Conservation (phyloP, 805 yeast genomes). For the Lachancea lanzarotensis region DNA sequence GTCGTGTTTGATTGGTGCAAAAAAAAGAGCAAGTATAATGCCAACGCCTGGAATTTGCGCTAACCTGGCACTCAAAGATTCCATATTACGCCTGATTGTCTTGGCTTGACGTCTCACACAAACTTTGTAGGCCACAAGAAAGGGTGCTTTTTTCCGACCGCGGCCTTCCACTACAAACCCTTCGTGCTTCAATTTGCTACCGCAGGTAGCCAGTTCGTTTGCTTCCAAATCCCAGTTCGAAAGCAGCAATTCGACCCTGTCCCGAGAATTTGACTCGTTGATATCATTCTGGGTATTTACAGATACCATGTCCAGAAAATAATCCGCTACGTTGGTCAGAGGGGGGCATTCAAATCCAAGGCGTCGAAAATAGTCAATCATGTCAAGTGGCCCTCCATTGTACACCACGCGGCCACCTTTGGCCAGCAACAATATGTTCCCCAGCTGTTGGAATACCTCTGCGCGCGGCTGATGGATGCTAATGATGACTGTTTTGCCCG, state of each 20-base stretch:
- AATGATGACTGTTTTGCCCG: conserved; percentile 59
- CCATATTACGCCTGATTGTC: conserved; percentile 44
- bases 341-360: conserved; percentile 54
- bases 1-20: conserved; percentile 48
- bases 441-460: conserved; percentile 58
- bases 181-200: conserved; percentile 13
- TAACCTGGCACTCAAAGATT: conserved; percentile 56
- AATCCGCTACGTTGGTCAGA: conserved; percentile 67
- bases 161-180: conserved; percentile 10
- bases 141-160: conserved; percentile 18
- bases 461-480: conserved; percentile 84
- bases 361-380: conserved; percentile 42
- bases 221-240: conserved; percentile 32
- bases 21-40: conserved; percentile 59
- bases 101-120: conserved; percentile 34
- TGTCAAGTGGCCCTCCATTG: conserved; percentile 46
- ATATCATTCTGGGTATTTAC: conserved; percentile 41
- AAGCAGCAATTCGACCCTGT: conserved; percentile 37
- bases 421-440: conserved; percentile 63
- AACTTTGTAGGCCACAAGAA: conserved; percentile 31
- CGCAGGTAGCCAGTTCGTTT: conserved; percentile 2
- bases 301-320: conserved; percentile 62
- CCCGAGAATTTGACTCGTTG: conserved; percentile 37
- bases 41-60: conserved; percentile 61
- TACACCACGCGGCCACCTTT: conserved; percentile 67